Evolutionary conservation across 176 grass and related monocot species (phyloP), one percentile per base, ranked within the genome.

Genomic region (barley (Hordeum vulgare)): DNA sequence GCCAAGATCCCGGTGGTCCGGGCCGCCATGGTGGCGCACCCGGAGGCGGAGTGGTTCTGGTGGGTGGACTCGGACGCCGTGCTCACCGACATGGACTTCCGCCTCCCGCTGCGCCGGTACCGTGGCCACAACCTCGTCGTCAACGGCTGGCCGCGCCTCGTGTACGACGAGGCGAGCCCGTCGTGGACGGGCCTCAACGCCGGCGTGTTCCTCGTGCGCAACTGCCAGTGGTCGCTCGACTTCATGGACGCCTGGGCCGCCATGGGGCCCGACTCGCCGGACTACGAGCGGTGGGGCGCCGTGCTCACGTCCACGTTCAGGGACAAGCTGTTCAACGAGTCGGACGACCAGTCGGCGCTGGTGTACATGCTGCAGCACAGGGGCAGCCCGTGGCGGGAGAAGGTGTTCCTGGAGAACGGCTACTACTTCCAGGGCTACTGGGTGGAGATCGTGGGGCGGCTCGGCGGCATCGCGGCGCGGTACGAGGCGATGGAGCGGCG

Each of bases 61-160:
- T 98, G 96, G 96, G 96, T 95, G 9, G 96, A 98, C 85, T 98
- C 93, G 12, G 96, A 98, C 79, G 93, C 96, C 51, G 89, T 92
- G 65, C 86, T 98, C 89, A 98, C 96, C 14, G 96, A 95, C 90
- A 98, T 98, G 91, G 90, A 95, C 85, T 95, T 95, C 89, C 81
- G 65, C 42, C 89, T 86, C 20, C 90, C 89, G 11, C 85, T 95
- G 1, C 8, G 4, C 9, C 89, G 86, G 35, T 98, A 98, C 86
- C 51, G 44, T 6, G 41, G 2, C 26, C 90, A 93, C 80, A 99
- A 99, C 84, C 37, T 99, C 79, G 89, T 99, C 51, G 87, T 94
- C 10, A 77, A 99, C 74, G 96, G 91, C 76, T 94, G 96, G 96
- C 61, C 87, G 9, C 5, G 59, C 71, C 82, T 98, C 66, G 87